These are phyloP conservation scores for Lenzites betulinus DNA, from an alignment of 768 basidiomycete genomes.

Conservation along the genomic window DNA sequence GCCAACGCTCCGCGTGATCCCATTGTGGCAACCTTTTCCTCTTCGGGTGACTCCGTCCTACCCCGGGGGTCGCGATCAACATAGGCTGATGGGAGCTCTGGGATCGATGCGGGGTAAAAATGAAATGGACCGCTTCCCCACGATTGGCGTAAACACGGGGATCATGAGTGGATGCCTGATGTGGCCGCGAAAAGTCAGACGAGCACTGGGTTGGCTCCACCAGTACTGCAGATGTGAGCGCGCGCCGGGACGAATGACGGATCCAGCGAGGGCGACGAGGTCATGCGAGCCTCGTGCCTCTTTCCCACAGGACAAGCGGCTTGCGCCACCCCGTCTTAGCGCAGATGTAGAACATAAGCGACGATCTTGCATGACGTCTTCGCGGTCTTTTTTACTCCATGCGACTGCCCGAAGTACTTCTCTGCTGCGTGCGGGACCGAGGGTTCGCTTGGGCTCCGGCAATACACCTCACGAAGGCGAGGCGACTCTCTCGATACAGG, in stretches of 20 bases:
- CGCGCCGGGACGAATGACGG: neutral
- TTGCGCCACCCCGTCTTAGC: neutral
- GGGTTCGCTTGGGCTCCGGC: too few relatives aligned
- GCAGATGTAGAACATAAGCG: neutral
- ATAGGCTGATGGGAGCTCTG: slow-evolving; percentile 2
- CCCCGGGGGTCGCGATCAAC: slow-evolving; percentile 13
- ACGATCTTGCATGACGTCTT: slow-evolving; percentile 6
- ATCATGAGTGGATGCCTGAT: neutral
- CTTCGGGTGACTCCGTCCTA: neutral
- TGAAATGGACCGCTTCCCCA: neutral
- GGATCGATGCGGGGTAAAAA: slow-evolving; percentile 13
- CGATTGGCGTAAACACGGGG: neutral
- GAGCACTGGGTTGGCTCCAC: slow-evolving; percentile 1
- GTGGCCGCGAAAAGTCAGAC: slow-evolving; percentile 1
- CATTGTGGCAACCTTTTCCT: neutral
- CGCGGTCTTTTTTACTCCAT: neutral
- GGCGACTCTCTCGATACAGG: too few relatives aligned
- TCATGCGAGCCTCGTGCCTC: slow-evolving; percentile 16
- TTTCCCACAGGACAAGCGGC: neutral
- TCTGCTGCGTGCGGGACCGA: neutral
- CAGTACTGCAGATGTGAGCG: neutral
- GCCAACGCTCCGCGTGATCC: slow-evolving; percentile 8
- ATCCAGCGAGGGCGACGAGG: neutral
- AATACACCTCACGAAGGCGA: too few relatives aligned
- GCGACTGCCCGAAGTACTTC: neutral